Percentiles rank a stretch among this genome's conserved stretches.
Evolutionary conservation across 768 basidiomycete species (phyloP).

Genomic region (Russula olivacea): DNA sequence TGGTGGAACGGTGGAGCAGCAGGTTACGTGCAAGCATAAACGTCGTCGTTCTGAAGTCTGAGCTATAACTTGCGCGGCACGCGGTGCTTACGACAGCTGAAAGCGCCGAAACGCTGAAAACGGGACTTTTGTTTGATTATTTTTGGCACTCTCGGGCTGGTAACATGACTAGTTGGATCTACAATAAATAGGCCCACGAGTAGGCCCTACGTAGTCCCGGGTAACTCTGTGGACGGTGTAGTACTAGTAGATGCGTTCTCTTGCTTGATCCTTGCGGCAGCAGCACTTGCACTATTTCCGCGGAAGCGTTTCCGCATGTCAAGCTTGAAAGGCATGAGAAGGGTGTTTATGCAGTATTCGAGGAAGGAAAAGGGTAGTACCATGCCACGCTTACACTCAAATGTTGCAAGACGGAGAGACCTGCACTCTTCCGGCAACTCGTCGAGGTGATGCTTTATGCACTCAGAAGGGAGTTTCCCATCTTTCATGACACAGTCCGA

Average conservation of each 20-base stretch:
- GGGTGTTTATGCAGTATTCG: conserved; percentile 1
- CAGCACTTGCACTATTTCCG: conserved; percentile 58
- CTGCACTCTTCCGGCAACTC: conserved; percentile 80
- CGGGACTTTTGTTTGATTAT: no score
- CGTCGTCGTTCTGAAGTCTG: neutral
- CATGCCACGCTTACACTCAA: conserved; percentile 89
- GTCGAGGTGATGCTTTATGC: conserved; percentile 64
- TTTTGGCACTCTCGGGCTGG: no score
- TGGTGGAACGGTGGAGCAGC: conserved; percentile 3
- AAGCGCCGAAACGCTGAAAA: neutral
- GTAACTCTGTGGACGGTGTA: conserved; percentile 4
- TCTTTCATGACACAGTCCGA: conserved; percentile 86
- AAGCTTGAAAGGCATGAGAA: conserved; percentile 39
- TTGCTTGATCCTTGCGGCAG: conserved; percentile 21
- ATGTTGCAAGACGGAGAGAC: conserved; percentile 71
- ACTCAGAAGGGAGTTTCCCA: conserved; percentile 75
- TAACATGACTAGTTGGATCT: no score
- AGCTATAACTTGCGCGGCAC: neutral
- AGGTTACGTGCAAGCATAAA: conserved; percentile 11
- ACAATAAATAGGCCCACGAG: no score
- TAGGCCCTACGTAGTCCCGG: neutral
- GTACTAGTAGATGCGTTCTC: neutral
- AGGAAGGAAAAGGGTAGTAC: conserved; percentile 35
- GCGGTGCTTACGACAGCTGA: neutral
- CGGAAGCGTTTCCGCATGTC: conserved; percentile 83